Evolutionary conservation across 2,329 filamentous ascomycete genomes (phyloP).

Genomic region (Aspergillus latus): DNA sequence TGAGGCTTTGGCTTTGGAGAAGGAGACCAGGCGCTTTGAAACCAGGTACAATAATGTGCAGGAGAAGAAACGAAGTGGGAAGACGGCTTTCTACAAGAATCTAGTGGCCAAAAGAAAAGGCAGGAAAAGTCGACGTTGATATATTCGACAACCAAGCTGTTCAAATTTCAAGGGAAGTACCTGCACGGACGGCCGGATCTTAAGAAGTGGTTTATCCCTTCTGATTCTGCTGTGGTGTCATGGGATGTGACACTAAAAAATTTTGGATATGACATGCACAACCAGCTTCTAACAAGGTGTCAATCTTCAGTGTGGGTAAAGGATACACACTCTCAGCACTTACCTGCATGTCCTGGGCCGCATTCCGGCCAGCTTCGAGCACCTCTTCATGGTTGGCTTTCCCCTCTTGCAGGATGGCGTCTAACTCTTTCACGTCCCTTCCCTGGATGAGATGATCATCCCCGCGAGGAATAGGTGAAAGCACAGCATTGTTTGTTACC

Average conservation of each 20-base stretch:
- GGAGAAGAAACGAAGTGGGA: slow-evolving; percentile 76
- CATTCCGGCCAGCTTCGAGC: slow-evolving; percentile 59
- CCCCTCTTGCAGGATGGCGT: slow-evolving; percentile 57
- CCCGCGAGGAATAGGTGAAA: slow-evolving; percentile 59
- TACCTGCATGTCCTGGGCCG: slow-evolving; percentile 64
- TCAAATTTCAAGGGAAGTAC: no score
- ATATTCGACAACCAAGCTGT: not conserved
- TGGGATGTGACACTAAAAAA: slow-evolving; percentile 22
- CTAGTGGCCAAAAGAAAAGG: slow-evolving; percentile 60
- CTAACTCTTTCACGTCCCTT: slow-evolving; percentile 52
- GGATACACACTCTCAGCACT: slow-evolving; percentile 14
- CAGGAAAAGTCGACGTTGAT: slow-evolving; percentile 22
- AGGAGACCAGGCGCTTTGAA: slow-evolving; percentile 71
- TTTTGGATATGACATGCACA: slow-evolving; percentile 31
- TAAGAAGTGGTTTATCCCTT: no score
- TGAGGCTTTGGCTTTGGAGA: slow-evolving; percentile 71
- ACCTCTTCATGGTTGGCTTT: slow-evolving; percentile 67
- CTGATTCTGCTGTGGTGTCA: no score
- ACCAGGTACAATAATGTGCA: slow-evolving; percentile 86
- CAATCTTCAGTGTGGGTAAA: slow-evolving; percentile 11
- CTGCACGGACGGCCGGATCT: no score
- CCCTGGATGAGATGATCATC: slow-evolving; percentile 56
- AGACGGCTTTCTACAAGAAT: slow-evolving; percentile 84
- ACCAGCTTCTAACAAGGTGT: slow-evolving; percentile 38
- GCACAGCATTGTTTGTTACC: slow-evolving; percentile 64